These are phyloP conservation scores for Lactuca sativa DNA, from an alignment of 129 eudicot genomes.

Conservation along the genomic window DNA sequence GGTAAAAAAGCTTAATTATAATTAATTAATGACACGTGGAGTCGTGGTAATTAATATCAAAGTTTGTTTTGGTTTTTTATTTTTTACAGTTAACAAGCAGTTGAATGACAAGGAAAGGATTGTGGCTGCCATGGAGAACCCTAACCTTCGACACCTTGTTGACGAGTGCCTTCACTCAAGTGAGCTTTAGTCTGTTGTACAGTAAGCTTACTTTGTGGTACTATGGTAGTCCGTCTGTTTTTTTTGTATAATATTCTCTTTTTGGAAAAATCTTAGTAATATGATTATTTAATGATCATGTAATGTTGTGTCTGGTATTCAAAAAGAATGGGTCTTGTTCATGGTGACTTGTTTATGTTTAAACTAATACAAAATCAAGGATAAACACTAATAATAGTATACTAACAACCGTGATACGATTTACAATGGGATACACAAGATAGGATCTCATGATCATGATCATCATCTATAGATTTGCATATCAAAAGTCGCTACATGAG, in stretches of 20 bases:
- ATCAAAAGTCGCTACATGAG: no score
- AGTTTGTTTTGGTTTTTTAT: neutral
- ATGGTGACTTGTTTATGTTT: neutral
- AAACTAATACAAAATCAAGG: no score
- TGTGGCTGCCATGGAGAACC: conserved; percentile 90
- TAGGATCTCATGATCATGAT: no score
- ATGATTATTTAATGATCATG: neutral
- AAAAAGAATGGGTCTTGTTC: neutral
- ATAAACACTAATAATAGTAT: no score
- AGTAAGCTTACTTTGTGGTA: conserved; percentile 27
- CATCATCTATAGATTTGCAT: no score
- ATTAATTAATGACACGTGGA: neutral
- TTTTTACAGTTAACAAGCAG: conserved; percentile 81
- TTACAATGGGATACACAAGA: no score
- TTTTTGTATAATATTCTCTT: conserved; percentile 14
- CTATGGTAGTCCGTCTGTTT: neutral
- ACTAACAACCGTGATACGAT: no score
- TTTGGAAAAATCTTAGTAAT: neutral
- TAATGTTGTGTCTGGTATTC: conserved; percentile 8
- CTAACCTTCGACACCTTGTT: conserved; percentile 86
- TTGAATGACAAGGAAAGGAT: conserved; percentile 89
- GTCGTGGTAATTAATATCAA: neutral
- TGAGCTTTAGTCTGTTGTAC: conserved; percentile 52
- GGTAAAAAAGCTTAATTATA: conserved; percentile 34
- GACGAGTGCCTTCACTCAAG: conserved; percentile 83